These are phyloP conservation scores for Seminavis robusta DNA, from an alignment of 108 stramenopile species.

Conservation along the genomic window DNA sequence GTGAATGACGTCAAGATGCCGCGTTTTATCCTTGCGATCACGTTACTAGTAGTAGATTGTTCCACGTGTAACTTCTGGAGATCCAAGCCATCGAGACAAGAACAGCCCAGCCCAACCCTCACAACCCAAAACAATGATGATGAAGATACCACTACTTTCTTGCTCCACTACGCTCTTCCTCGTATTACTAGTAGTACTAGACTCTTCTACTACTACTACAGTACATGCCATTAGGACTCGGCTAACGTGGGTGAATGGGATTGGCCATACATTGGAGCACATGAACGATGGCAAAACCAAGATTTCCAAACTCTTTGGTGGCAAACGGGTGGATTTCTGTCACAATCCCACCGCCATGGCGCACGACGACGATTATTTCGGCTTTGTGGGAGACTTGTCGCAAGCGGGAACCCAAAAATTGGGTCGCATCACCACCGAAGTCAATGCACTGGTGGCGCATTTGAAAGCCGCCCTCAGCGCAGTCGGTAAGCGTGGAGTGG, in stretches of 20 bases:
- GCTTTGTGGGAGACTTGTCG: slow-evolving; percentile 73
- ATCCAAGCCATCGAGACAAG: too few species aligned
- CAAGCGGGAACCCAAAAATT: slow-evolving; percentile 81
- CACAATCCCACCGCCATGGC: slow-evolving; percentile 82
- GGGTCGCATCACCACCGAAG: slow-evolving; percentile 75
- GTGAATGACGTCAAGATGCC: too few species aligned
- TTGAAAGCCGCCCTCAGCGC: slow-evolving; percentile 52
- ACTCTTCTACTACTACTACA: too few species aligned
- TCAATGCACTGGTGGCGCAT: slow-evolving; percentile 65
- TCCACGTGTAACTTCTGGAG: too few species aligned
- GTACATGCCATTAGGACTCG: too few species aligned
- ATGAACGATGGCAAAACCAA: slow-evolving; percentile 52
- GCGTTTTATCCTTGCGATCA: too few species aligned
- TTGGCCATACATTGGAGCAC: slow-evolving; percentile 62
- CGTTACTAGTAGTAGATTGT: too few species aligned
- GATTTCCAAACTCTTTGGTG: slow-evolving; percentile 63
- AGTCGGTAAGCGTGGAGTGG: slow-evolving; percentile 63
- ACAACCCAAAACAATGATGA: too few species aligned
- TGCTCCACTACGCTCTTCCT: too few species aligned
- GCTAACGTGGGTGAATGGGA: slow-evolving; percentile 82
- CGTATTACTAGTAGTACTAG: too few species aligned
- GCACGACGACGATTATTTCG: slow-evolving; percentile 64
- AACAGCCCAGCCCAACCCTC: too few species aligned
- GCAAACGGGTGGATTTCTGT: slow-evolving; percentile 64
- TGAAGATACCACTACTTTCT: too few species aligned